Evolutionary conservation across 495 filamentous ascomycete genomes (phyloP).

Genomic region (Hypoxylon intermedium): DNA sequence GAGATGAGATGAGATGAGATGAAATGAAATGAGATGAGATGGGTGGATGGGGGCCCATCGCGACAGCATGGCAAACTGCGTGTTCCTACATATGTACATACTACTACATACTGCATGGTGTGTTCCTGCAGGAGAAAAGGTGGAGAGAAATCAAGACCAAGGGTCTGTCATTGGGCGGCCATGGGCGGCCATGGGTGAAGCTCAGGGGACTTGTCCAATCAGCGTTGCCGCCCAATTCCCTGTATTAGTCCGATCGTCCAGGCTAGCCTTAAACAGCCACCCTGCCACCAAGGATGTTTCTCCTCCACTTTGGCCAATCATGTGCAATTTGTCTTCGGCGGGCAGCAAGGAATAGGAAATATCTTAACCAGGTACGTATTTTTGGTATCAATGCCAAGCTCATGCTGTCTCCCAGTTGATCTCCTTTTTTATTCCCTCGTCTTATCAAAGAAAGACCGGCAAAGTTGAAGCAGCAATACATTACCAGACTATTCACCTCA

Average conservation of each 20-base stretch:
- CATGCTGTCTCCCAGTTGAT: slow-evolving; percentile 1
- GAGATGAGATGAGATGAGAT: too few relatives aligned
- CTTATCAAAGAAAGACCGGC: too few relatives aligned
- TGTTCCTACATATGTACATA: slow-evolving; percentile 27
- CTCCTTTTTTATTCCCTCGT: neutral
- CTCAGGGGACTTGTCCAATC: slow-evolving; percentile 2
- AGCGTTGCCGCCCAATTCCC: slow-evolving; percentile 11
- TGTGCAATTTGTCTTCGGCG: neutral
- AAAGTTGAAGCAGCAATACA: too few relatives aligned
- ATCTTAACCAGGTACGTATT: slow-evolving; percentile 4
- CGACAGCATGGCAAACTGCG: slow-evolving; percentile 19
- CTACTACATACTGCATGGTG: slow-evolving; percentile 11
- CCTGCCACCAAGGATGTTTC: slow-evolving; percentile 2
- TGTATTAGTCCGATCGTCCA: slow-evolving; percentile 24
- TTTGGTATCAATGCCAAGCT: neutral
- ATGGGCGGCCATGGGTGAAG: neutral
- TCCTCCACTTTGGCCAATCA: slow-evolving; percentile 18
- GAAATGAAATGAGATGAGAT: too few relatives aligned
- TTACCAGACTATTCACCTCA: too few relatives aligned
- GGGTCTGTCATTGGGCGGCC: slow-evolving; percentile 19
- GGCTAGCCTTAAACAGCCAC: slow-evolving; percentile 11
- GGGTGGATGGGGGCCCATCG: neutral
- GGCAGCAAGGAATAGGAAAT: slow-evolving; percentile 20
- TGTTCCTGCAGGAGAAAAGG: slow-evolving; percentile 41
- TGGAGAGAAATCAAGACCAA: neutral